Evolutionary conservation across 1,139 yeast genomes (phyloP), one percentile per base, ranked within the genome.

Genomic region (Candida sanyaensis): DNA sequence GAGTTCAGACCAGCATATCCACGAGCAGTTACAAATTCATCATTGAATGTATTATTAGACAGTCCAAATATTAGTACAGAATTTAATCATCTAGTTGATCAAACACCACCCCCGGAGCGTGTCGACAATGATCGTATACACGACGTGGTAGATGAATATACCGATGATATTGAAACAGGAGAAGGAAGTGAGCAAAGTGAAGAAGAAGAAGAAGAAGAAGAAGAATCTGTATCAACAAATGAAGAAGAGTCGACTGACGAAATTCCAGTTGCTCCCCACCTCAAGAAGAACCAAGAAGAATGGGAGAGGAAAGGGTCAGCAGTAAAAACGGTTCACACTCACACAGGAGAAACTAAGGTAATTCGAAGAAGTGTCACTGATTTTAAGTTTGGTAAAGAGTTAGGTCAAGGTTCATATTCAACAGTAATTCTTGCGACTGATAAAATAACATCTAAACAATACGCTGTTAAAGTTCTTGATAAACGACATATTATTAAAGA

Each of bases 371-470:
- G 86, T 21, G 96, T 92, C 1, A 78, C 80, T 54, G 99, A 93
- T 68, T 95, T 92, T 67, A 83, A 84, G 54, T 91, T 93, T 61
- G 93, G 96, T 32, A 84, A 86, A 46, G 83, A 86, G 49, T 78
- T 95, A 38, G 99, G 99, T 8, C 97, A 91, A 63, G 99, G 99
- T 1, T 90, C 97, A 1, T 95, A 93, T 62, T 92, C 98, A 4
- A 91, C 96, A 6, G 98, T 93, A 5, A 88, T 87, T 44, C 83
- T 88, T 46, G 99, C 96, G 0, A 77, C 88, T 1, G 97, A 93
- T 56, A 77, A 84, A 41, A 84, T 83, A 50, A 84, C 88, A n/a
- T 68, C 78, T 44, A 79, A 80, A 49, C 83, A 86, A 48, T 93
- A 88, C 63, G 99, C 99, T 4, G 85, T 95, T 52, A 95, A 95